These are phyloP conservation scores for Xylaria grammica DNA, from an alignment of 495 filamentous ascomycete species.

Conservation along the genomic window DNA sequence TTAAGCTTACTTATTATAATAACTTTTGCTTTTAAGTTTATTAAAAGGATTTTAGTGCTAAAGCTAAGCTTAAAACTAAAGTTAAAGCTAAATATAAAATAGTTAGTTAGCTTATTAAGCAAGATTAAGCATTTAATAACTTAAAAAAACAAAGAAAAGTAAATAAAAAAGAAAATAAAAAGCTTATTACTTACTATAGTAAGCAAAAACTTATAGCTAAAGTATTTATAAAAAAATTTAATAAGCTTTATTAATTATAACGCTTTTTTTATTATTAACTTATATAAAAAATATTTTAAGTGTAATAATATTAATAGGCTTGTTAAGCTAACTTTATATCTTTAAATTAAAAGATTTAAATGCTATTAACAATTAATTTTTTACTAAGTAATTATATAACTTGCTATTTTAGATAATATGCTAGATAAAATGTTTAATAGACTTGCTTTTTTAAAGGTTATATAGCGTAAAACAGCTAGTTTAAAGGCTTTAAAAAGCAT, in stretches of 20 bases:
- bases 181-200: background rate
- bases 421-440: background rate
- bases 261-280: conserved; percentile 3
- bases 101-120: background rate
- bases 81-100: background rate
- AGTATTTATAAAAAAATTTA: background rate
- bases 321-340: conserved; percentile 1
- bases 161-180: background rate
- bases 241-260: background rate
- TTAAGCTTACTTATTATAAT: background rate
- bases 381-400: conserved; percentile 1
- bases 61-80: too few species aligned
- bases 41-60: background rate
- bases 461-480: background rate
- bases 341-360: background rate
- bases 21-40: background rate
- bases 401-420: conserved; percentile 6
- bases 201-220: background rate
- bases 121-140: background rate
- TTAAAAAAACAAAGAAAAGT: conserved; percentile 1
- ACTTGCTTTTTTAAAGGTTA: background rate
- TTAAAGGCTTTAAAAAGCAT: too few species aligned
- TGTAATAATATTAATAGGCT: background rate
- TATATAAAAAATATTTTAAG: conserved; percentile 4
- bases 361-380: background rate